Base-by-base conservation (phyloP, 2,329 filamentous ascomycete genomes). In the Trichophyton mentagrophytes region DNA sequence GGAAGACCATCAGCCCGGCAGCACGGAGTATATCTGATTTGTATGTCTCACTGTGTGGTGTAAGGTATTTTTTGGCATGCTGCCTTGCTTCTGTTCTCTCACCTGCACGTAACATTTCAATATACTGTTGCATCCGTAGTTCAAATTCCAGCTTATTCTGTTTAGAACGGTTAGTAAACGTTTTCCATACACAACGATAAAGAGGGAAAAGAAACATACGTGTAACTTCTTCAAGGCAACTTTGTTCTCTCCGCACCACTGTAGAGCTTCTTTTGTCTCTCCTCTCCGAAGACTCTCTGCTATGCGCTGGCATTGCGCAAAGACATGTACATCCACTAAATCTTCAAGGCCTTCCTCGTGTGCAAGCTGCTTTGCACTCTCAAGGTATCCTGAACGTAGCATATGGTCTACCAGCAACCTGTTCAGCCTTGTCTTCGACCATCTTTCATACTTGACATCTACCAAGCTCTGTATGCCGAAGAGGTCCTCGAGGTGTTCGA, bases 191-290 rank as follows among this genome's bases (percentile, higher is more conserved):
- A 13, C n/a, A 7, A 46, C 15, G 1, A 25, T 25, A 20, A 9
- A 22, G 15, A 30, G 25, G 25, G 15, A 17, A 9, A 46, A 8
- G 25, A 33, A 20, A 57, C 83, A 64, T 72, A 89, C 88, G 72
- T 89, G 86, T 74, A 89, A 87, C 79, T 93, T 95, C 70, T 90
- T 88, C 62, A 99, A 76, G 64, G 91, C 88, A 68, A 92, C 91
- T 74, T 95, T 93, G 73, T 96, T 96, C 69, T 97, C 92, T 15
- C 80, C 83, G 72, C 93, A 96, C 93, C 93, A 99, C 11, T 84
- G 82, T 60, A 99, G 74, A 22, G 90, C 91, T 67, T 95, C 88
- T 40, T 80, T 80, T 3, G 92, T 87, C 66, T 85, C 88, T 36
- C 86, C 85, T 44, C 80, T 79, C 49, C 82, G 77, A 63, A 99